phyloP scores from a whole-genome alignment of 2,329 filamentous ascomycete genomes.

The Arthrobotrys megalospora region DNA sequence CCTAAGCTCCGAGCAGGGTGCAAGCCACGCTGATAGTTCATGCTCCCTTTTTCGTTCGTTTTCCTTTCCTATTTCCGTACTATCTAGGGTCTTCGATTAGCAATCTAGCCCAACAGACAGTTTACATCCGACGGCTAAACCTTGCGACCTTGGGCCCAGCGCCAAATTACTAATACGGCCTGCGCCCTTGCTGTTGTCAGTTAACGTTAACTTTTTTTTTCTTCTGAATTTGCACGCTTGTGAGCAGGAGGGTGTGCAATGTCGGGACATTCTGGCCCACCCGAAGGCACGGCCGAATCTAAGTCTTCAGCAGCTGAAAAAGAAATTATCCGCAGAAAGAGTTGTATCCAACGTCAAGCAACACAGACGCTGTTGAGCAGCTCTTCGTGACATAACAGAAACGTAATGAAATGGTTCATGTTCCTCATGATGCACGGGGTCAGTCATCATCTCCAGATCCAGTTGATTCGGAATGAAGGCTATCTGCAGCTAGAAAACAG shows the following conservation, averaged over 20 bases:
- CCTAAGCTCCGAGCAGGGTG: not conserved
- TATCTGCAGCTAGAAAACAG: conserved; percentile 51
- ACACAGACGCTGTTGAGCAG: conserved; percentile 17
- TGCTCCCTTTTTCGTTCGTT: not conserved
- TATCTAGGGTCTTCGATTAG: conserved; percentile 40
- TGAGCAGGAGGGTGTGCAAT: too few relatives aligned
- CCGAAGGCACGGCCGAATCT: conserved; percentile 41
- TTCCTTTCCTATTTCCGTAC: conserved; percentile 42
- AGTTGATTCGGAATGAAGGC: conserved; percentile 21
- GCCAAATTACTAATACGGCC: conserved; percentile 40
- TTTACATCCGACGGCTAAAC: conserved; percentile 45
- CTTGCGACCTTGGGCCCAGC: conserved; percentile 20
- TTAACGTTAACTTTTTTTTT: not conserved
- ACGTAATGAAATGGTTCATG: conserved; percentile 44
- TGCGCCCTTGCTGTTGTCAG: not conserved
- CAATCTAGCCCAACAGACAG: conserved; percentile 34
- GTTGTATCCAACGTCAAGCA: conserved; percentile 42
- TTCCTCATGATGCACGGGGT: conserved; percentile 32
- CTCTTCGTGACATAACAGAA: conserved; percentile 58
- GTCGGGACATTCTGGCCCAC: conserved; percentile 6
- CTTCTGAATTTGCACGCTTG: not conserved
- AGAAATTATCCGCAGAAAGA: conserved; percentile 5
- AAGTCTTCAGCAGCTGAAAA: not conserved
- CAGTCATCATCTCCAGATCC: conserved; percentile 17
- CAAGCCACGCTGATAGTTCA: conserved; percentile 12